phyloP scores from a whole-genome alignment of 371 early-diverging fungal genomes.

The Capniomyces stellatus region DNA sequence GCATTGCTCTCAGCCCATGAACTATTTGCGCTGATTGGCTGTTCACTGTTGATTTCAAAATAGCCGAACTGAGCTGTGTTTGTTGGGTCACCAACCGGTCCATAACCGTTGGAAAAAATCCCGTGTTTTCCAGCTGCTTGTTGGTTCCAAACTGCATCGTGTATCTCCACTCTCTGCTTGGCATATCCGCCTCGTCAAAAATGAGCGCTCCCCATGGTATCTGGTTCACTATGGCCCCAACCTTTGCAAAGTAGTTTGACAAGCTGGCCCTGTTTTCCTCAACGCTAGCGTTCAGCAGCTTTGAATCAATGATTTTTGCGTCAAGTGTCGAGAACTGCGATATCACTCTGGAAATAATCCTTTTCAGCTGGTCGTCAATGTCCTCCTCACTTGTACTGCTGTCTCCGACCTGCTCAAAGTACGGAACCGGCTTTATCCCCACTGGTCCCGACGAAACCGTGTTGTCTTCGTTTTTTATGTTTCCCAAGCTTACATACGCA shows the following conservation, averaged over 20 bases:
- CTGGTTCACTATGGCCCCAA: background rate
- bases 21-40: background rate
- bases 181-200: background rate
- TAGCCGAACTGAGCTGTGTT: background rate
- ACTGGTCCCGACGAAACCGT: too few relatives aligned
- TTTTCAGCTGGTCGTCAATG: background rate
- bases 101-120: background rate
- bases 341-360: background rate
- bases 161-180: background rate
- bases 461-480: too few relatives aligned
- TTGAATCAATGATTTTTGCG: background rate
- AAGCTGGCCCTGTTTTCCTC: background rate
- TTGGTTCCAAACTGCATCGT: background rate
- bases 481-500: too few relatives aligned
- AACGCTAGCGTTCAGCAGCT: background rate
- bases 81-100: background rate
- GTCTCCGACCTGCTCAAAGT: background rate
- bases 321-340: background rate
- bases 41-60: background rate
- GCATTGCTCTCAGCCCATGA: background rate
- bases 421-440: background rate
- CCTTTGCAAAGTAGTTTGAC: background rate
- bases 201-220: background rate
- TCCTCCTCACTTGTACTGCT: background rate
- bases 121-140: background rate